Percentiles rank a stretch among this genome's conserved stretches.
Evolutionary conservation across 345 rosid species (phyloP).

Genomic region (Salix udensis): DNA sequence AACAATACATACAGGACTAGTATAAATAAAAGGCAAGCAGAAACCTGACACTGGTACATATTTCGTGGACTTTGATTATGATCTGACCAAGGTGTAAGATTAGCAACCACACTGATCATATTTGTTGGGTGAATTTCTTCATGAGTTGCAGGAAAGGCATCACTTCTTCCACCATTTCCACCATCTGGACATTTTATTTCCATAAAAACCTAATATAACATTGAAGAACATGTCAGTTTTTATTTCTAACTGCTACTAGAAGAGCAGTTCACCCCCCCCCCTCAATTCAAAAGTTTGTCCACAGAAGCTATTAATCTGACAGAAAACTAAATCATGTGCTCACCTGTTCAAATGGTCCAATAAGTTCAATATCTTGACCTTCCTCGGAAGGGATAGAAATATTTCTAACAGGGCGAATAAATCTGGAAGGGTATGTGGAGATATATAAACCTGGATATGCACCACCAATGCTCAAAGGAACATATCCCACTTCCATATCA

Average conservation of each 20-base stretch:
- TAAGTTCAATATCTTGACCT: slow-evolving; percentile 53
- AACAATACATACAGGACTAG: not conserved
- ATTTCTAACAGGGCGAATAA: slow-evolving; percentile 80
- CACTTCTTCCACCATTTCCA: slow-evolving; percentile 84
- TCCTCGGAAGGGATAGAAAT: slow-evolving; percentile 43
- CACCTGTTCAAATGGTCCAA: slow-evolving; percentile 99
- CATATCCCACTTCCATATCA: slow-evolving; percentile 93
- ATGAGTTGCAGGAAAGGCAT: slow-evolving; percentile 68
- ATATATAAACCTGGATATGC: slow-evolving; percentile 87
- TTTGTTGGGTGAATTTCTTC: slow-evolving; percentile 93
- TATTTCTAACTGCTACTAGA: slow-evolving; percentile 2
- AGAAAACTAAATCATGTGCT: not conserved
- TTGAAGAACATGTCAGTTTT: slow-evolving; percentile 3
- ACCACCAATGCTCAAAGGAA: slow-evolving; percentile 86
- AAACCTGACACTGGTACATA: slow-evolving; percentile 98
- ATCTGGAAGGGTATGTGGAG: slow-evolving; percentile 83
- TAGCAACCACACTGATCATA: slow-evolving; percentile 96
- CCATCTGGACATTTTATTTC: slow-evolving; percentile 98
- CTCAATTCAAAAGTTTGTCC: not conserved
- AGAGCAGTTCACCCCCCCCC: not conserved
- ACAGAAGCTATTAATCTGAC: not conserved
- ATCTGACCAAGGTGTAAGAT: slow-evolving; percentile 98
- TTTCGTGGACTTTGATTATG: slow-evolving; percentile 98
- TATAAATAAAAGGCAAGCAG: slow-evolving; percentile 4
- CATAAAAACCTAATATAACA: slow-evolving; percentile 70